These are phyloP conservation scores for Magnusiomyces clavatus DNA, from an alignment of 1,139 yeast species.

Conservation along the genomic window DNA sequence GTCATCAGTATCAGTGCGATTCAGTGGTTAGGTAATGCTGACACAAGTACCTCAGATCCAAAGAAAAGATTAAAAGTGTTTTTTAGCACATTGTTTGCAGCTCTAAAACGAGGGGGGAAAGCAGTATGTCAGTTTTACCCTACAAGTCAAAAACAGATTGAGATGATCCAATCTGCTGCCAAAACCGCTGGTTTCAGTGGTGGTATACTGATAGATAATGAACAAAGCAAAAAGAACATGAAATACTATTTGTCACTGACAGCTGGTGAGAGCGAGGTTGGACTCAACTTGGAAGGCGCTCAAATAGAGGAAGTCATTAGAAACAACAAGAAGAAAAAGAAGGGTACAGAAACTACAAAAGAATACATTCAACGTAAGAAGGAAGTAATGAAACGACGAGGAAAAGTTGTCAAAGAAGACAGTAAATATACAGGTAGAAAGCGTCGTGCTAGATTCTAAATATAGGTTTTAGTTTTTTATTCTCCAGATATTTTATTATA, in stretches of 20 bases:
- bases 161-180: constrained; percentile 72
- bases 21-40: constrained; percentile 98
- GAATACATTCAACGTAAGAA: constrained; percentile 86
- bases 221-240: constrained; percentile 84
- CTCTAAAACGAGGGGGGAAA: constrained; percentile 88
- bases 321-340: constrained; percentile 39
- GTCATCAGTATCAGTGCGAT: constrained; percentile 93
- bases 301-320: constrained; percentile 60
- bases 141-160: constrained; percentile 75
- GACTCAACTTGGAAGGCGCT: constrained; percentile 67
- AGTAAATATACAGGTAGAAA: constrained; percentile 91
- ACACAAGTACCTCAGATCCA: constrained; percentile 77
- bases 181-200: constrained; percentile 95
- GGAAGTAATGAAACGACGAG: constrained; percentile 86
- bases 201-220: constrained; percentile 88
- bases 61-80: constrained; percentile 70
- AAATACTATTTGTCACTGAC: constrained; percentile 85
- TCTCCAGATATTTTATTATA: too few relatives aligned
- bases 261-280: constrained; percentile 59
- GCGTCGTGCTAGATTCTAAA: constrained; percentile 73
- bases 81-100: constrained; percentile 81
- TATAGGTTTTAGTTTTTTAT: too few relatives aligned
- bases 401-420: constrained; percentile 81
- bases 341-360: constrained; percentile 56
- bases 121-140: constrained; percentile 98